A percentile compares a stretch with the other conserved stretches of the same genome.
These are phyloP conservation scores for Cystofilobasidium ferigula DNA, from an alignment of 768 basidiomycete genomes.

Conservation along the genomic window DNA sequence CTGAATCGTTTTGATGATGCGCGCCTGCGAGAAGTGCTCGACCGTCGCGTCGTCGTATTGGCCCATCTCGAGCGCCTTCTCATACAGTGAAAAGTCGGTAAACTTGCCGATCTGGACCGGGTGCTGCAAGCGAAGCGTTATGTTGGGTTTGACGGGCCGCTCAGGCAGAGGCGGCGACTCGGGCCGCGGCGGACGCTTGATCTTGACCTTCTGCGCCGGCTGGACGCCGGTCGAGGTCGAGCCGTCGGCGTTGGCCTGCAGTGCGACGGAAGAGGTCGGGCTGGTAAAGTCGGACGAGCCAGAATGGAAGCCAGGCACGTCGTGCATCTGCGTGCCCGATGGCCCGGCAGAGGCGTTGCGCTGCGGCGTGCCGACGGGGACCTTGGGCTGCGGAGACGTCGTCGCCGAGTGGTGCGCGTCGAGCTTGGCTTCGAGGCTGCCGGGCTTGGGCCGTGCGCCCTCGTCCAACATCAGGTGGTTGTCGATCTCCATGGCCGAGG, in stretches of 20 bases:
- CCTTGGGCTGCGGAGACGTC: not conserved
- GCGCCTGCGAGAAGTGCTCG: constrained; percentile 6
- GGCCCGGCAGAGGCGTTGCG: not conserved
- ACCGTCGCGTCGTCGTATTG: constrained; percentile 18
- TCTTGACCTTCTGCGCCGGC: not conserved
- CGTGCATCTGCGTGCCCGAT: not conserved
- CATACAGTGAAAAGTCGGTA: constrained; percentile 18
- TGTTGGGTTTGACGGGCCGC: constrained; percentile 10
- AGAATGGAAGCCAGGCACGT: not conserved
- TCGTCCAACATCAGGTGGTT: not conserved
- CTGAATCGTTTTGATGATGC: not conserved
- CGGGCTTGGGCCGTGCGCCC: not conserved
- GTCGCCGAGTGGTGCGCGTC: not conserved
- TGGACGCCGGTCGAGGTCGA: not conserved
- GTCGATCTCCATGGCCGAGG: constrained; percentile 9
- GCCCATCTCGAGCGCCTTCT: constrained; percentile 18
- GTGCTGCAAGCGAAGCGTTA: constrained; percentile 21
- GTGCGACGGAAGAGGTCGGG: not conserved
- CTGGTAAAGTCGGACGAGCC: not conserved
- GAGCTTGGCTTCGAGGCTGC: constrained; percentile 3
- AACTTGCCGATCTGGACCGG: not conserved
- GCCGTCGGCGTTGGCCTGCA: not conserved
- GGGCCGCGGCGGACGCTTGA: constrained; percentile 2
- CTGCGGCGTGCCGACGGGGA: constrained; percentile 1
- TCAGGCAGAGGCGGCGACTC: constrained; percentile 3